Evolutionary conservation across 805 yeast species (phyloP).

Genomic region (Tetrapisispora arboricola): DNA sequence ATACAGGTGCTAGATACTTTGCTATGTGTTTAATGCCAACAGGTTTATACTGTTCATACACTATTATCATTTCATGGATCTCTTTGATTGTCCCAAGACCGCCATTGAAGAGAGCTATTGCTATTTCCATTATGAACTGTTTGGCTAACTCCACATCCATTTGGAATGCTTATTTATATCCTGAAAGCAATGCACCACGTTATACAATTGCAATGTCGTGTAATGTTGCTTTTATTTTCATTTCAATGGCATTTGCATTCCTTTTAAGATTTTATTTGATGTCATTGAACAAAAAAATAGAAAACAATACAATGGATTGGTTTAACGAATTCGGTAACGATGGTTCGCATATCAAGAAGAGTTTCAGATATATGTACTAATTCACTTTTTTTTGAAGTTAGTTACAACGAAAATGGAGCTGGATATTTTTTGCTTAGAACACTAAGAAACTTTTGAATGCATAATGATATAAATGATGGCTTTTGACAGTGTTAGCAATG

Average conservation of each 20-base stretch:
- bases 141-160: conserved; percentile 46
- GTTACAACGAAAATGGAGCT: too few relatives aligned
- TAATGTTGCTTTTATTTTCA: conserved; percentile 37
- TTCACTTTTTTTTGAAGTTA: neutral
- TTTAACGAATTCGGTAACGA: conserved; percentile 39
- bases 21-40: conserved; percentile 54
- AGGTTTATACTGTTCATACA: conserved; percentile 43
- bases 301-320: conserved; percentile 40
- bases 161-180: conserved; percentile 46
- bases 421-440: too few relatives aligned
- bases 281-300: conserved; percentile 34
- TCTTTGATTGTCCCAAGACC: conserved; percentile 48
- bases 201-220: conserved; percentile 39
- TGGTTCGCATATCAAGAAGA: conserved; percentile 34
- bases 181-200: conserved; percentile 35
- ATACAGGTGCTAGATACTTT: conserved; percentile 48
- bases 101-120: conserved; percentile 49
- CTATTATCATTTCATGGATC: conserved; percentile 45
- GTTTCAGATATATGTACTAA: conserved; percentile 31
- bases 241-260: conserved; percentile 33
- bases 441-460: too few relatives aligned
- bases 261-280: conserved; percentile 32
- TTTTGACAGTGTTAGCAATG: too few relatives aligned
- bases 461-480: too few relatives aligned
- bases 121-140: conserved; percentile 47